These are phyloP conservation scores for Aureobasidium sp. DNA, from an alignment of 2,329 filamentous ascomycete genomes.

Conservation along the genomic window DNA sequence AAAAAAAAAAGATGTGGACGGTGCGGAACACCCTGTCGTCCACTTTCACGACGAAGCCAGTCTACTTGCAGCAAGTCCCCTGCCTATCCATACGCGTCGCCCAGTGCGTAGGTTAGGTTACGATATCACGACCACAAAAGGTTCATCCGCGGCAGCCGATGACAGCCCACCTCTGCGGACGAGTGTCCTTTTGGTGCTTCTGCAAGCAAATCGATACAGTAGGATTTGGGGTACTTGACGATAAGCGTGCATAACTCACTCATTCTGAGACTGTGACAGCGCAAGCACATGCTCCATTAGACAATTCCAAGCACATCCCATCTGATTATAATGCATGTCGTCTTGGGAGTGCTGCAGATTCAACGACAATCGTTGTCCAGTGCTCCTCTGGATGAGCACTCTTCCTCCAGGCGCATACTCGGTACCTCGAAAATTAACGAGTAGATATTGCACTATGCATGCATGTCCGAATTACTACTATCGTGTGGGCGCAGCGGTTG, in stretches of 20 bases:
- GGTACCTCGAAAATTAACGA: background rate
- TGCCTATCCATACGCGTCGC: conserved; percentile 16
- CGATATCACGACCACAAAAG: background rate
- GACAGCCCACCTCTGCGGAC: background rate
- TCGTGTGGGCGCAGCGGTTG: conserved; percentile 13
- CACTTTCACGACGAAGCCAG: conserved; percentile 17
- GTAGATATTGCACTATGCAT: conserved; percentile 1
- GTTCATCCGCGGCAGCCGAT: conserved; percentile 5
- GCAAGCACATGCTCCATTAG: background rate
- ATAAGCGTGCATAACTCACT: conserved; percentile 9
- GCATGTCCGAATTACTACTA: conserved; percentile 9
- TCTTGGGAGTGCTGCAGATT: conserved; percentile 9
- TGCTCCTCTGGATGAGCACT: background rate
- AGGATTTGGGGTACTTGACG: background rate
- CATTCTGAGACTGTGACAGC: conserved; percentile 8
- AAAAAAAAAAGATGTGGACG: conserved; percentile 15
- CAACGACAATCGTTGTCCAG: background rate
- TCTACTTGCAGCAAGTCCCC: conserved; percentile 16
- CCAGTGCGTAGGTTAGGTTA: background rate
- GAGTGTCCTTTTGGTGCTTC: background rate
- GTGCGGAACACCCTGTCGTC: conserved; percentile 11
- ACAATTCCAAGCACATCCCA: conserved; percentile 3
- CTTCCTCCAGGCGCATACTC: background rate
- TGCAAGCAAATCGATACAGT: conserved; percentile 1
- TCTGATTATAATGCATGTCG: background rate